Conservation (phyloP, 495 filamentous ascomycete genomes). For the Chaetomium fimeti region DNA sequence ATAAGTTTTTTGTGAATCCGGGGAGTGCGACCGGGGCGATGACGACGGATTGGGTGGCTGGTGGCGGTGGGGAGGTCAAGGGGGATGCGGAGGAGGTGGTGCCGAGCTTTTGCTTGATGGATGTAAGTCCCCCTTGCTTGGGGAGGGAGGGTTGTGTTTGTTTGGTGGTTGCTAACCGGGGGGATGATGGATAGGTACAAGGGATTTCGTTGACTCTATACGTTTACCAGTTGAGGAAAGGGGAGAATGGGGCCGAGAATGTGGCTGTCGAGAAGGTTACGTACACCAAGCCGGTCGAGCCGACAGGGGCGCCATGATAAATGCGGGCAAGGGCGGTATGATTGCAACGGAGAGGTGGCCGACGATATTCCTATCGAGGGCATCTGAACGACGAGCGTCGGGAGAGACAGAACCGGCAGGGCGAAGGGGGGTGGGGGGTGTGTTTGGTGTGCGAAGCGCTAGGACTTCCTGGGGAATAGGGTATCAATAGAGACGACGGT, state of each 20-base stretch:
- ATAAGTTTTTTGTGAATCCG: conserved; percentile 97
- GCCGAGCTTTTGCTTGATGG: conserved; percentile 98
- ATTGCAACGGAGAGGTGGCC: background rate
- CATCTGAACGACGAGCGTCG: background rate
- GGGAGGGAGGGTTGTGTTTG: conserved; percentile 1
- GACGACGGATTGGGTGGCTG: conserved; percentile 60
- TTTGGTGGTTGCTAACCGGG: conserved; percentile 22
- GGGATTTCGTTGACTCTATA: conserved; percentile 95
- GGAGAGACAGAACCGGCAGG: conserved; percentile 17
- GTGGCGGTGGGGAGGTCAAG: background rate
- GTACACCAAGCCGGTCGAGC: conserved; percentile 78
- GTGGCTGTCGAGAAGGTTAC: conserved; percentile 98
- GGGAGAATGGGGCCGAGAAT: conserved; percentile 82
- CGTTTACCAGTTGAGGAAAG: conserved; percentile 92
- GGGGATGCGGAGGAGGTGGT: conserved; percentile 69
- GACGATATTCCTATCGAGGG: background rate
- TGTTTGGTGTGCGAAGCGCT: too few species aligned
- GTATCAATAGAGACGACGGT: background rate
- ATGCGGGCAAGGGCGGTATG: background rate
- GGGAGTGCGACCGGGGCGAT: conserved; percentile 90
- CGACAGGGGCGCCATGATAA: conserved; percentile 44
- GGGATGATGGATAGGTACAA: conserved; percentile 66
- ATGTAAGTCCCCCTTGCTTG: conserved; percentile 65
- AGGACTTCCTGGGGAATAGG: background rate
- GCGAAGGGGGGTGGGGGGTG: background rate